Base-by-base conservation (phyloP, 2,329 filamentous ascomycete species). In the Leptographium galeiforme region DNA sequence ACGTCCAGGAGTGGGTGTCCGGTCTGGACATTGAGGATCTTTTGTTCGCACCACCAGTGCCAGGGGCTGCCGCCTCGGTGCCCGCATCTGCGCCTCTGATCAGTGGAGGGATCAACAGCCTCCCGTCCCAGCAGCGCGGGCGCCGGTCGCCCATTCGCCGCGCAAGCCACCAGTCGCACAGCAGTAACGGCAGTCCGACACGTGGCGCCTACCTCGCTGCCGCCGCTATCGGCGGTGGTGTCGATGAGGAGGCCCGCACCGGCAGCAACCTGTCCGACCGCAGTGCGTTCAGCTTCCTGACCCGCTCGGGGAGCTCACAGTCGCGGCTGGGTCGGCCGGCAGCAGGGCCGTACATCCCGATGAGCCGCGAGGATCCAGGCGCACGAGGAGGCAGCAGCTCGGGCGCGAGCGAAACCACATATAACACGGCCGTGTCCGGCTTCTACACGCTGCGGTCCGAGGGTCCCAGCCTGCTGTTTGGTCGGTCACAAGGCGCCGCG, bases 1-100 rank as follows among this genome's bases (percentile, higher is more conserved):
- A 80, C 36, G 77, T 81, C 2, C 74, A 76, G 53, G 74, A 76
- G 56, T 81, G 78, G 78, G 76, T 78, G 47, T 71, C 72, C 0
- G 76, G 79, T 39, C 69, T 79, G 1, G 76, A 80, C 56, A 75
- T 72, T 2, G 72, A 75, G 1, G 76, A 79, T 56, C 70, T 73
- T 1, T 66, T 81, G 10, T 67, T 80, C 18, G 67, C 71, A 2
- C 62, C 68, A 2, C 71, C 56, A 25, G 43, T 52, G 19, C 50
- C 55, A 6, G 55, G 56, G 16, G 54, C 51, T 8, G 55, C 19
- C 1, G 57, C 53, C 1, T 46, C 50, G 5, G 43, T 55, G 11
- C 53, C 56, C 2, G 50, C 56, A 0, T 52, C 57, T 1, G 45
- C 48, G 13, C 50, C 46, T 0, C 54, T 52, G 25, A 40, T 34